These are phyloP conservation scores for Aechmea fasciata DNA, from an alignment of 176 grass and related monocot species.

Conservation along the genomic window DNA sequence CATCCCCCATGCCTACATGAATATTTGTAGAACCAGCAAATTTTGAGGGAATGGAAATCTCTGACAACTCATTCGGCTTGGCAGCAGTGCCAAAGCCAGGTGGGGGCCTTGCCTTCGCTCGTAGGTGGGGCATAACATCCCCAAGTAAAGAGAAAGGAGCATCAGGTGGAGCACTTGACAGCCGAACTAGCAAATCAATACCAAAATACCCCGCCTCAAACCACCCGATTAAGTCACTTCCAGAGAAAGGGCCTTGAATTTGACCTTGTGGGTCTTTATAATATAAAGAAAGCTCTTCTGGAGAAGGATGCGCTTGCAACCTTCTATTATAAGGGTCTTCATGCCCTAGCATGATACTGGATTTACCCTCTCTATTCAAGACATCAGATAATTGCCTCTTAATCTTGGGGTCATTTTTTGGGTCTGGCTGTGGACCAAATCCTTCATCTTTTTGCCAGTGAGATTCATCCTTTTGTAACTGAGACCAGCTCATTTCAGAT, in stretches of 20 bases:
- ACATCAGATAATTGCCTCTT: slow-evolving; percentile 31
- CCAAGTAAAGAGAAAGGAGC: slow-evolving; percentile 83
- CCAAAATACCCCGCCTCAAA: slow-evolving; percentile 95
- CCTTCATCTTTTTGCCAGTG: slow-evolving; percentile 6
- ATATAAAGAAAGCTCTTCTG: slow-evolving; percentile 76
- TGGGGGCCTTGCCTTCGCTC: slow-evolving; percentile 79
- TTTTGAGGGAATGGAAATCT: slow-evolving; percentile 30
- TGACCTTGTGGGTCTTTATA: slow-evolving; percentile 96
- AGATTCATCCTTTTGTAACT: slow-evolving; percentile 8
- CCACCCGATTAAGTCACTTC: slow-evolving; percentile 87
- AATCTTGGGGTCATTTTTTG: slow-evolving; percentile 27
- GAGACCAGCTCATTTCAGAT: slow-evolving; percentile 9
- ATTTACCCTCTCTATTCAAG: slow-evolving; percentile 37
- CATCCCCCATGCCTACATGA: slow-evolving; percentile 36
- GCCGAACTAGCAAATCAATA: slow-evolving; percentile 80
- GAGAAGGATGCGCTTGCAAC: slow-evolving; percentile 50
- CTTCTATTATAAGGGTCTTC: slow-evolving; percentile 28
- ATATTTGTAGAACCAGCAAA: slow-evolving; percentile 34
- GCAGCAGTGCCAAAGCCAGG: slow-evolving; percentile 62
- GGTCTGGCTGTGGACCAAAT: not conserved
- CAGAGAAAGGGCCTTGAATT: slow-evolving; percentile 94
- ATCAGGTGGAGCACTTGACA: slow-evolving; percentile 49
- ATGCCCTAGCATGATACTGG: slow-evolving; percentile 13
- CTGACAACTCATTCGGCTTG: slow-evolving; percentile 36
- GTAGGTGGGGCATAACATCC: slow-evolving; percentile 93